Base-by-base conservation (phyloP, 768 basidiomycete species). In the Leccinellum albellum region DNA sequence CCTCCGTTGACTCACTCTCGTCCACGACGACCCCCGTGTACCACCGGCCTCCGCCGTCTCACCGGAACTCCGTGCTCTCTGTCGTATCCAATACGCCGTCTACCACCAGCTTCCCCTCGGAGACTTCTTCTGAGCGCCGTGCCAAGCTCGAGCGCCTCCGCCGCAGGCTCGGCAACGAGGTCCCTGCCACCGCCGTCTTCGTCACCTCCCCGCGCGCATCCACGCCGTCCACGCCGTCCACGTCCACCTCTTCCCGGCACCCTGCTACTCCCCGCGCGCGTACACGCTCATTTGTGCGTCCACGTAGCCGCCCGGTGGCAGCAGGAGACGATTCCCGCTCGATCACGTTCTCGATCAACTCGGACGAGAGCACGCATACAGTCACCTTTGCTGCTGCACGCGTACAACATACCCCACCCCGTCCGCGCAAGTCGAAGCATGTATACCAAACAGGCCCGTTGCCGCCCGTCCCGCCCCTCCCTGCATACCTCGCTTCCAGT, bases 131-230 rank as follows among this genome's bases (percentile, higher is more conserved):
- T 7, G 63, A 76, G 4, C 73, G 69, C 20, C 77, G 80, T 48
- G 72, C 75, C 61, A 89, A 87, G 69, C 82, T 89, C 77, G 85
- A 86, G 50, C 76, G 82, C 31, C 73, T 89, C 50, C 76, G 82
- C 51, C 81, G 78, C 64, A 84, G 73, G 61, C 77, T 89, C 3
- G 88, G 88, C 0, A 77, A 86, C 20, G 82, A 79, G 26, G 82
- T 88, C 21, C 88, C 87, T 7, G 61, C 79, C 2, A 76, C 81
- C 35, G 77, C 87, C 29, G 82, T 89, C 50, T 88, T 87, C 70
- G 20, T 55, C 3, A 56, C 50, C 1, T 5, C 55, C 4, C 58
- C 52, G 0, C 44, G 28, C 23, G 64, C 68, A 0, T 45, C 64
- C 10, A 35, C 56, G 42, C 57, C 66, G 1, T 51, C 20, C 2